A percentile compares a stretch with the other conserved stretches of the same genome.
Conservation (phyloP, 2,329 filamentous ascomycete species). For the Decorospora gaudefroyi region DNA sequence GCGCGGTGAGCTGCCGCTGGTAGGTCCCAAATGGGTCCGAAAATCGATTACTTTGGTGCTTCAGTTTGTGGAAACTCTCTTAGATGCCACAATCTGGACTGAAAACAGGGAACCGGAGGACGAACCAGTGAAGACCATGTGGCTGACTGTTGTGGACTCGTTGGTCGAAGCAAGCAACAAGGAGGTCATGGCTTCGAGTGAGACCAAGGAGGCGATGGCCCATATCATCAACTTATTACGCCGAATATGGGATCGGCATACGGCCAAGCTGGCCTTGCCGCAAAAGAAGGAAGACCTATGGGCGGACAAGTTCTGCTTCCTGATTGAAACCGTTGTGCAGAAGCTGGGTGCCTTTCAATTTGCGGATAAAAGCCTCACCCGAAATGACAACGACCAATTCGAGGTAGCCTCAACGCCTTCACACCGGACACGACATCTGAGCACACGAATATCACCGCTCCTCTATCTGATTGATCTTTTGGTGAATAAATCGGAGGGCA, state of each 20-base stretch:
- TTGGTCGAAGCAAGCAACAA: conserved; percentile 73
- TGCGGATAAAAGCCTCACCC: conserved; percentile 56
- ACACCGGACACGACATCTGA: conserved; percentile 56
- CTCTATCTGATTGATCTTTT: conserved; percentile 69
- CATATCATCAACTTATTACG: conserved; percentile 70
- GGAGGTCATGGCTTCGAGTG: conserved; percentile 85
- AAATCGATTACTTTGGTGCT: conserved; percentile 70
- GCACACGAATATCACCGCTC: conserved; percentile 62
- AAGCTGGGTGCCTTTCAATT: conserved; percentile 57
- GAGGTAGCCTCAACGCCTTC: conserved; percentile 69
- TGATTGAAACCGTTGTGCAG: conserved; percentile 57
- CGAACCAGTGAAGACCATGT: conserved; percentile 61
- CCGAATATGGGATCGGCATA: conserved; percentile 67
- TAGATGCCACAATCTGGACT: conserved; percentile 57
- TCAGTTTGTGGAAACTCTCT: conserved; percentile 59
- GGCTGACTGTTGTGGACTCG: conserved; percentile 65
- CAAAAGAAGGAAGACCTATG: conserved; percentile 49
- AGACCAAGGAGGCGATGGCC: conserved; percentile 79
- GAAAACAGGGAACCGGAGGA: conserved; percentile 42
- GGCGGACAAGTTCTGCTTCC: conserved; percentile 56
- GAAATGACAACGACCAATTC: conserved; percentile 63
- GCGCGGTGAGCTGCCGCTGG: conserved; percentile 75
- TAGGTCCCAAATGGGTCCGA: conserved; percentile 87
- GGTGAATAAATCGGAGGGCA: conserved; percentile 49
- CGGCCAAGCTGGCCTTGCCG: conserved; percentile 41